phyloP scores from a whole-genome alignment of 257 asterid genomes.

The Nicotiana otophora region DNA sequence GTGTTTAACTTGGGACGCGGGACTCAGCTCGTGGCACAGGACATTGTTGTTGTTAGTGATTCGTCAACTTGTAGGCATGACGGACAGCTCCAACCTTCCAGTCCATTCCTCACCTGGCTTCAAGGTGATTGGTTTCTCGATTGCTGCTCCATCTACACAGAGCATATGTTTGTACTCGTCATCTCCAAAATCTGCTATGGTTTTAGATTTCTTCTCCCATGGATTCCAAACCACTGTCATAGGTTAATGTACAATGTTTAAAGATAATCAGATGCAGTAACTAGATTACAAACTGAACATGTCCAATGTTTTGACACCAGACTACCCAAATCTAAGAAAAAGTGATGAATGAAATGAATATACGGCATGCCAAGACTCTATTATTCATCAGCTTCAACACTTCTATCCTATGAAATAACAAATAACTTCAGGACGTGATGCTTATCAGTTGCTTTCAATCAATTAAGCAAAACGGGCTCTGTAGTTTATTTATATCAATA shows the following conservation, averaged over 20 bases:
- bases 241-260: background rate
- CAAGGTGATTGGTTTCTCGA: constrained; percentile 61
- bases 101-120: constrained; percentile 90
- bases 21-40: background rate
- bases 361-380: background rate
- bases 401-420: background rate
- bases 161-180: constrained; percentile 79
- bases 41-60: background rate
- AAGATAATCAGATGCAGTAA: background rate
- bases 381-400: background rate
- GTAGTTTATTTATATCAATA: background rate
- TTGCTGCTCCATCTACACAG: constrained; percentile 74
- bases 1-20: background rate
- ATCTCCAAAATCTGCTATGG: constrained; percentile 60
- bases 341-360: background rate
- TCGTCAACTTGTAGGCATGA: constrained; percentile 34
- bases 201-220: constrained; percentile 69
- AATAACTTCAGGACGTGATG: background rate
- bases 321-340: background rate
- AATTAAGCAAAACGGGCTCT: background rate
- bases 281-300: background rate
- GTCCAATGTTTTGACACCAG: background rate
- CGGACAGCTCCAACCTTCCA: constrained; percentile 53
- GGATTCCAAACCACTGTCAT: constrained; percentile 86
- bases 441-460: background rate